phyloP scores from a whole-genome alignment of 345 rosid species.

The Ceriops decandra region DNA sequence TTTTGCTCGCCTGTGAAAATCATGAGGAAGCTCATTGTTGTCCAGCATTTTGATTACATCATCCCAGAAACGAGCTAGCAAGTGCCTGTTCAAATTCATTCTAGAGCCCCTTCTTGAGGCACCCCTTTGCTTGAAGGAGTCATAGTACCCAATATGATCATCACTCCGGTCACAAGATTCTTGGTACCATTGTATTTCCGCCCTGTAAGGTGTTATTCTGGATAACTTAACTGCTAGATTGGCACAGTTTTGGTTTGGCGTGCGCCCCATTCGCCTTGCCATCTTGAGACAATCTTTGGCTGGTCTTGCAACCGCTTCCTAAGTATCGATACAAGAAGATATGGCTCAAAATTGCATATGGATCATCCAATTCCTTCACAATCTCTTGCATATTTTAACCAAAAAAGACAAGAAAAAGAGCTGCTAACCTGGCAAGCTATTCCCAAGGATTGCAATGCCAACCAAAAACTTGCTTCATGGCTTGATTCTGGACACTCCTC shows the following conservation, averaged over 20 bases:
- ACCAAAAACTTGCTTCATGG: conserved; percentile 55
- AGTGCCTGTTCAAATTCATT: conserved; percentile 55
- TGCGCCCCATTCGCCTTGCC: conserved; percentile 41
- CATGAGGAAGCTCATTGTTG: conserved; percentile 59
- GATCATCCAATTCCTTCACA: background rate
- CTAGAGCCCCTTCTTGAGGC: conserved; percentile 44
- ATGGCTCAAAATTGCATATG: background rate
- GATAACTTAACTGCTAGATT: conserved; percentile 49
- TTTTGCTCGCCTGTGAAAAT: conserved; percentile 47
- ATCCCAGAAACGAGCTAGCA: conserved; percentile 69
- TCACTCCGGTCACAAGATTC: conserved; percentile 43
- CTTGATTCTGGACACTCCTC: conserved; percentile 45
- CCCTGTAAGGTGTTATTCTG: conserved; percentile 40
- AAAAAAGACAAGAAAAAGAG: background rate
- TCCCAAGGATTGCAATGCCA: conserved; percentile 66
- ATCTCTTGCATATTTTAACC: no score
- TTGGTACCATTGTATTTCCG: conserved; percentile 63
- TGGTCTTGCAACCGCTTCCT: conserved; percentile 30
- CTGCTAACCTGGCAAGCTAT: conserved; percentile 38
- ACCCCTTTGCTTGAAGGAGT: conserved; percentile 51
- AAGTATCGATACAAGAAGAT: conserved; percentile 1
- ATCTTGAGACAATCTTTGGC: conserved; percentile 42
- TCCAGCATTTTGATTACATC: conserved; percentile 53
- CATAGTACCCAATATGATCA: conserved; percentile 64
- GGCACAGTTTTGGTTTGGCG: conserved; percentile 47